phyloP scores from a whole-genome alignment of 805 yeast genomes.

The Myxozyma mucilagina region DNA sequence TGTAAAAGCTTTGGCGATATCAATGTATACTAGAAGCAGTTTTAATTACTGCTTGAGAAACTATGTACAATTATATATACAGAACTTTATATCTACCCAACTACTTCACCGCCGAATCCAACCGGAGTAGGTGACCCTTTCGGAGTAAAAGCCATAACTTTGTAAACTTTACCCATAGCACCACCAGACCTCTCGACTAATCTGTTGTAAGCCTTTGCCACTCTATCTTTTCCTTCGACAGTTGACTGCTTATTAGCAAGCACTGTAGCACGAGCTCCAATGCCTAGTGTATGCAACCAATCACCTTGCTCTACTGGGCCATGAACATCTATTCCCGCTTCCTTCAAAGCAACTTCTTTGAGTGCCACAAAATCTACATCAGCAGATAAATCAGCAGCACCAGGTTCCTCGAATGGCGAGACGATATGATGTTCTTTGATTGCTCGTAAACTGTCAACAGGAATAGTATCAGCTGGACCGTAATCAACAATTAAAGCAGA shows the following conservation, averaged over 20 bases:
- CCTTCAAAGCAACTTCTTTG: conserved; percentile 40
- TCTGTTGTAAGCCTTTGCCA: conserved; percentile 60
- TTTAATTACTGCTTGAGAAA: neutral
- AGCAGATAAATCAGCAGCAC: conserved; percentile 76
- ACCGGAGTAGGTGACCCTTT: conserved; percentile 46
- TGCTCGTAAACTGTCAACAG: conserved; percentile 72
- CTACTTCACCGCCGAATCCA: conserved; percentile 52
- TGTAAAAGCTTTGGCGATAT: neutral
- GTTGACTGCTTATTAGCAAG: conserved; percentile 49
- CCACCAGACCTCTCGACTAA: conserved; percentile 60
- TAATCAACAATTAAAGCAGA: conserved; percentile 76
- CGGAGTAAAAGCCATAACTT: conserved; percentile 65
- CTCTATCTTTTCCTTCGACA: conserved; percentile 52
- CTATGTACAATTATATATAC: neutral
- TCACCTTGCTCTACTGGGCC: conserved; percentile 78
- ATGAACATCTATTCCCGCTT: conserved; percentile 39
- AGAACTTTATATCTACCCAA: conserved; percentile 4
- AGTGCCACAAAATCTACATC: conserved; percentile 79
- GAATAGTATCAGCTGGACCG: conserved; percentile 63
- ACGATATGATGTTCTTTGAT: conserved; percentile 71
- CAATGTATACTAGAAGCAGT: neutral
- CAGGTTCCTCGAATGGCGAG: conserved; percentile 73
- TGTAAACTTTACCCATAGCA: conserved; percentile 76
- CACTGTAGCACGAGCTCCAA: conserved; percentile 59
- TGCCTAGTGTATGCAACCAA: conserved; percentile 74